Percentiles rank a stretch among this genome's conserved stretches.
These are phyloP conservation scores for Wickerhamomyces bovis DNA, from an alignment of 805 yeast species.

Conservation along the genomic window DNA sequence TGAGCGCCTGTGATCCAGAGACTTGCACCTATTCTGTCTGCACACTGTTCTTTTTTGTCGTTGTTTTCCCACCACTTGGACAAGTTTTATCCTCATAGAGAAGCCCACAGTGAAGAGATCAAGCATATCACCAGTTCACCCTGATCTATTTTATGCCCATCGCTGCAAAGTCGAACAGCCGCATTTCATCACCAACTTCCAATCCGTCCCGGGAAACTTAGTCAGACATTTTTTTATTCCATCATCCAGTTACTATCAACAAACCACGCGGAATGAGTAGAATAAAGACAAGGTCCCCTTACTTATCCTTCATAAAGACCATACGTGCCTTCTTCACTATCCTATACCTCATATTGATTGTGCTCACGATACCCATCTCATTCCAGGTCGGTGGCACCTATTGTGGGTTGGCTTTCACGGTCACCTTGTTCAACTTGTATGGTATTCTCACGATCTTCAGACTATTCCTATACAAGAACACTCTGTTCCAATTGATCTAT, in stretches of 20 bases:
- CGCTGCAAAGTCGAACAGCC: not conserved
- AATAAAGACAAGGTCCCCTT: slow-evolving; percentile 1
- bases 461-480: slow-evolving; percentile 34
- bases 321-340: slow-evolving; percentile 38
- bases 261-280: not conserved
- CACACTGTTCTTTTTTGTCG: too few species aligned
- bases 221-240: not conserved
- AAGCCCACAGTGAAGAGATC: not conserved
- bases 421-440: slow-evolving; percentile 66
- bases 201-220: not conserved
- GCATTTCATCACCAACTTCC: not conserved
- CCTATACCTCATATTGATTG: slow-evolving; percentile 59
- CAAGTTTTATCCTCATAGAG: too few species aligned
- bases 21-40: too few species aligned
- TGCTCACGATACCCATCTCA: slow-evolving; percentile 84
- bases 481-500: slow-evolving; percentile 42
- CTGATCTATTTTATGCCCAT: not conserved
- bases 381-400: slow-evolving; percentile 89
- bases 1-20: too few species aligned
- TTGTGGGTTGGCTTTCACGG: slow-evolving; percentile 83
- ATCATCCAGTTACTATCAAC: too few species aligned
- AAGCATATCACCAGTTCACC: not conserved
- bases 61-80: too few species aligned
- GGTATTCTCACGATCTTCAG: slow-evolving; percentile 69
- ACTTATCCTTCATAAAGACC: slow-evolving; percentile 8